A percentile compares a stretch with the other conserved stretches of the same genome.
phyloP scores from a whole-genome alignment of 768 basidiomycete genomes.

The Piloderma croceum region DNA sequence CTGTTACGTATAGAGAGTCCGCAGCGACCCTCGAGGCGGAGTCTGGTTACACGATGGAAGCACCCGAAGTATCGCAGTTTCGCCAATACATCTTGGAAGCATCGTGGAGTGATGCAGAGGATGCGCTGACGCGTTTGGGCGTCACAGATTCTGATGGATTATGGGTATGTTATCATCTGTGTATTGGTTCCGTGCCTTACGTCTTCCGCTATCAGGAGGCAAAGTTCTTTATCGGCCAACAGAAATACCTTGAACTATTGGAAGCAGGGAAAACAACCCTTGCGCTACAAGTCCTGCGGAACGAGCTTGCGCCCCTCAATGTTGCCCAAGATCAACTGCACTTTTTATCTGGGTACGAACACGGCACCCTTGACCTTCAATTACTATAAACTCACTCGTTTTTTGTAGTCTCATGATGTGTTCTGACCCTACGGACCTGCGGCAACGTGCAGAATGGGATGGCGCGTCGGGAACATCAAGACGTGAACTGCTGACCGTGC shows the following conservation, averaged over 20 bases:
- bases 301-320: conserved; percentile 81
- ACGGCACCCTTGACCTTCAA: conserved; percentile 5
- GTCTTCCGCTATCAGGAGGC: conserved; percentile 51
- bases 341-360: conserved; percentile 73
- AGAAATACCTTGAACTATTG: conserved; percentile 93
- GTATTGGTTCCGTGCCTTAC: conserved; percentile 3
- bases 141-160: conserved; percentile 62
- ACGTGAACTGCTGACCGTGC: conserved; percentile 61
- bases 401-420: conserved; percentile 83
- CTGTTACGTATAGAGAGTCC: conserved; percentile 71
- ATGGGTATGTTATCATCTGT: conserved; percentile 45
- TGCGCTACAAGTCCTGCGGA: conserved; percentile 81
- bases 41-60: conserved; percentile 85
- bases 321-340: conserved; percentile 80
- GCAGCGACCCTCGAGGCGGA: conserved; percentile 87
- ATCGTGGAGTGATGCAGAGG: conserved; percentile 75
- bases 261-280: conserved; percentile 74
- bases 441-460: conserved; percentile 81
- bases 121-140: conserved; percentile 60
- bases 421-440: conserved; percentile 75
- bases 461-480: conserved; percentile 81
- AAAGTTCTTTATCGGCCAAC: conserved; percentile 83
- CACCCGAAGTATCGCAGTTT: conserved; percentile 71
- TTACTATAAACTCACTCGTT: conserved; percentile 13
- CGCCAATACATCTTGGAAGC: conserved; percentile 75